Evolutionary conservation across 2,329 filamentous ascomycete genomes (phyloP).

Genomic region (Fusarium continuum): DNA sequence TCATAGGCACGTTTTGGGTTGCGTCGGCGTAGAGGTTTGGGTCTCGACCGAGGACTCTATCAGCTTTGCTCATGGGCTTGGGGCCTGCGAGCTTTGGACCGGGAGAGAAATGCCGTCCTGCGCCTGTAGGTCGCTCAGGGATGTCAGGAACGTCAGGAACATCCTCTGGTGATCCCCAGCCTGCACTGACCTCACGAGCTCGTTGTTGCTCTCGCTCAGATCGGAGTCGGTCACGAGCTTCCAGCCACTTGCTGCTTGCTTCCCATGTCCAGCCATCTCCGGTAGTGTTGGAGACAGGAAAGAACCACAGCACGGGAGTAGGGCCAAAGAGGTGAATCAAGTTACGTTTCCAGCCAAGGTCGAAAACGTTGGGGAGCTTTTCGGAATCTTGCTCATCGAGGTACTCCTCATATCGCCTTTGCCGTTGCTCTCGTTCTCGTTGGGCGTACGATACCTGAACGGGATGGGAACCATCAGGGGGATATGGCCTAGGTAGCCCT

Average conservation of each 20-base stretch:
- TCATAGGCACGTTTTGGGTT: conserved; percentile 56
- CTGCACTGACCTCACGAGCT: conserved; percentile 70
- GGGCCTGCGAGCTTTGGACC: conserved; percentile 37
- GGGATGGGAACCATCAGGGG: conserved; percentile 49
- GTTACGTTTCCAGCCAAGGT: conserved; percentile 85
- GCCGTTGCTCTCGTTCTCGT: conserved; percentile 63
- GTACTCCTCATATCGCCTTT: conserved; percentile 72
- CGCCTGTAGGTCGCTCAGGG: conserved; percentile 37
- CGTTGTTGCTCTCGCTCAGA: conserved; percentile 67
- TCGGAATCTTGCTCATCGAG: conserved; percentile 89
- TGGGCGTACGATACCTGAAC: conserved; percentile 63
- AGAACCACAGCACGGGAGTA: conserved; percentile 74
- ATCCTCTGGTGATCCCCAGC: conserved; percentile 65
- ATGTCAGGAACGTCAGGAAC: conserved; percentile 37
- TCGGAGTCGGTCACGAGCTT: conserved; percentile 71
- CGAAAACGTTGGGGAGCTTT: conserved; percentile 91
- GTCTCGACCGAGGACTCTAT: conserved; percentile 66
- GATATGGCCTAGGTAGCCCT: conserved; percentile 37
- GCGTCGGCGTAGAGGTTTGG: conserved; percentile 64
- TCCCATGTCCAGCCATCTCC: conserved; percentile 98
- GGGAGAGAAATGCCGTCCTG: conserved; percentile 48
- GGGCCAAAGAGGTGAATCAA: conserved; percentile 83
- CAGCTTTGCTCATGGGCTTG: conserved; percentile 63
- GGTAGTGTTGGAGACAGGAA: conserved; percentile 85
- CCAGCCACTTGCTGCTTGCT: conserved; percentile 79